phyloP scores from a whole-genome alignment of 495 filamentous ascomycete genomes.

The Patellaria atrata region DNA sequence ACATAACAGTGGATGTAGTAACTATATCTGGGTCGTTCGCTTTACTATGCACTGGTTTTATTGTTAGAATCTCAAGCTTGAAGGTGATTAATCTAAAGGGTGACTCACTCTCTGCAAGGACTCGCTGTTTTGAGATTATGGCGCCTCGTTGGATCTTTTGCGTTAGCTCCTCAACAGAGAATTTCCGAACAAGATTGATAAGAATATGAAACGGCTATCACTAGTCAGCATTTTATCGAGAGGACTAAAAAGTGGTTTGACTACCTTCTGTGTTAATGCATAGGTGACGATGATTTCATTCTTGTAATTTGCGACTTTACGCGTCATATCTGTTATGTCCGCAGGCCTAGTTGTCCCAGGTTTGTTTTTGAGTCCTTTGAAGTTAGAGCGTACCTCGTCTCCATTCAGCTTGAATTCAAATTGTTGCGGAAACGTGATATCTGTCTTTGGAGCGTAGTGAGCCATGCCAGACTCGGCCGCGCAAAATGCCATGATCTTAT shows the following conservation, averaged over 20 bases:
- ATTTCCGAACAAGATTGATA: constrained; percentile 55
- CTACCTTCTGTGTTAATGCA: constrained; percentile 74
- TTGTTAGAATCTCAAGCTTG: not conserved
- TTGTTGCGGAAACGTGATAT: constrained; percentile 82
- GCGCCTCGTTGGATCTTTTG: constrained; percentile 46
- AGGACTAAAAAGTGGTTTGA: constrained; percentile 3
- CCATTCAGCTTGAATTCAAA: constrained; percentile 83
- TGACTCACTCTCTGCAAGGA: constrained; percentile 67
- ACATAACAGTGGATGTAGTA: constrained; percentile 73
- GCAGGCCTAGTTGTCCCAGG: constrained; percentile 85
- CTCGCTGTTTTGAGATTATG: constrained; percentile 65
- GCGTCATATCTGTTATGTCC: constrained; percentile 68
- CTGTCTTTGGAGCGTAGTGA: constrained; percentile 39
- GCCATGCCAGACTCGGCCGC: constrained; percentile 40
- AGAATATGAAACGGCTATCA: not conserved
- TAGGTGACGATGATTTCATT: constrained; percentile 81
- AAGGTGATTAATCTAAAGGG: too few relatives aligned
- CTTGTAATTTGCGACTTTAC: constrained; percentile 49
- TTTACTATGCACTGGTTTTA: constrained; percentile 53
- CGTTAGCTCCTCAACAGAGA: constrained; percentile 60
- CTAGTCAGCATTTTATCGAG: constrained; percentile 2
- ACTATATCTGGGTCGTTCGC: constrained; percentile 80
- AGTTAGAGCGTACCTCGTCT: constrained; percentile 73
- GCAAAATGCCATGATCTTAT: constrained; percentile 71
- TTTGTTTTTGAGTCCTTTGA: constrained; percentile 87